Evolutionary conservation across 495 filamentous ascomycete species (phyloP), one percentile per base, ranked within the genome.

Genomic region (Trichocladium uniseriatum): DNA sequence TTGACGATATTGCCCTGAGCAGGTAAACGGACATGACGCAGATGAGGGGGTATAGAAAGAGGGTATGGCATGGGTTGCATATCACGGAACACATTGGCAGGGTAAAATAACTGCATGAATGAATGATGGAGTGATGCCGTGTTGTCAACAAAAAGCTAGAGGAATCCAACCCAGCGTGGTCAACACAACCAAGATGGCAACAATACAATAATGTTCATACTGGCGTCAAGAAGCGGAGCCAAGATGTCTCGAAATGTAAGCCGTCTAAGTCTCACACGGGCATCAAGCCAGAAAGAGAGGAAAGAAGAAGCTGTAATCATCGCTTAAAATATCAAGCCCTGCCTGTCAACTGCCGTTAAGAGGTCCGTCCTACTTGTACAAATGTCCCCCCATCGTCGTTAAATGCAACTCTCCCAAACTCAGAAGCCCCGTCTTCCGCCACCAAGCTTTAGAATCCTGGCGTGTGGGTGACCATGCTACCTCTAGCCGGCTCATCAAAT

Each of bases 1-100:
- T 96, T 71, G 90, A 95, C 69, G 90, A 96, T 69, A 91, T 94
- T 69, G 86, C 86, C 8, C 60, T 79, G 59, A 64, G 56, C 57
- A 62, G 64, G 58, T 67, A 65, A 35, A 59, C 16, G 14, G n/a
- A 38, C n/a, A 38, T 13, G n/a, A 0, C 16, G 34, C 31, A 32
- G 22, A 27, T 27, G 29, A 22, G 27, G n/a, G 16, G 31, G 39
- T 38, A 36, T n/a, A 32, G 43, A 39, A 37, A 28, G 19, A 55
- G 46, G 28, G 11, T 27, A 27, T 27, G 24, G 24, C 24, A 27
- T 27, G 4, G 42, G 15, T 14, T 38, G 19, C 38, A 42, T 41
- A 16, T 35, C 38, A 34, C 4, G 28, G 38, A 11, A 36, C 15
- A 39, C 35, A 14, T 6, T 16, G 37, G 24, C 28, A 48, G 45